Base-by-base conservation (phyloP, 202 grass and related monocot genomes). In the Bolboschoenoplectus hybrid region DNA sequence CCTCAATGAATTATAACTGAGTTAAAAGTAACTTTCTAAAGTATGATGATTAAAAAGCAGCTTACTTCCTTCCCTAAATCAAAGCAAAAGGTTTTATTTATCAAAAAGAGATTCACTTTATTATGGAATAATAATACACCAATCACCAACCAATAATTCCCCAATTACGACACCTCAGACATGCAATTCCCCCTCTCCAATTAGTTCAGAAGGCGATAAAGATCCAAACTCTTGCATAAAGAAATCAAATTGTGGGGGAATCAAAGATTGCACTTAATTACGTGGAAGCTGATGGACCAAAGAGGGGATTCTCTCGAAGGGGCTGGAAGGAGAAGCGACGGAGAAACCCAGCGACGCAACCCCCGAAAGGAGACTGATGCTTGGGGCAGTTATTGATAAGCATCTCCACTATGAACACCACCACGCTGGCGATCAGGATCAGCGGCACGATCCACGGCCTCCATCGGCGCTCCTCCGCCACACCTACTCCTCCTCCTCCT, bases 251-350 rank as follows among this genome's bases (percentile, higher is more conserved):
- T 61, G 32, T 26, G 26, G 26, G 26, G 9, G 14, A 52, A 47
- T 63, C 38, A 32, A 43, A 80, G 4, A 72, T 44, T 45, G 14
- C n/a, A 46, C 88, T 46, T 26, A 26, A 26, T 26, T 89, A 99
- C 97, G 97, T 92, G 75, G 91, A 80, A 1, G 93, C 74, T 0
- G 97, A 99, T 0, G 97, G 97, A 0, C 97, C 97, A 65, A 99
- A 87, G 36, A 99, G 93, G 40, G 97, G 97, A 67, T 99, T 99
- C 89, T 99, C 92, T 7, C 83, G 90, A 69, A 96, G 86, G 50
- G 97, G 97, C 81, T 99, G 97, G 87, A 99, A 99, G 64, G 97
- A 94, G 86, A 99, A 89, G 0, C 93, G 93, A 3, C 80, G 92
- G 20, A 99, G 97, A 82, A 96, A 94, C 0, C 88, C 82, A 2